Evolutionary conservation across 257 asterid species (phyloP).

Genomic region (Perilla frutescens): DNA sequence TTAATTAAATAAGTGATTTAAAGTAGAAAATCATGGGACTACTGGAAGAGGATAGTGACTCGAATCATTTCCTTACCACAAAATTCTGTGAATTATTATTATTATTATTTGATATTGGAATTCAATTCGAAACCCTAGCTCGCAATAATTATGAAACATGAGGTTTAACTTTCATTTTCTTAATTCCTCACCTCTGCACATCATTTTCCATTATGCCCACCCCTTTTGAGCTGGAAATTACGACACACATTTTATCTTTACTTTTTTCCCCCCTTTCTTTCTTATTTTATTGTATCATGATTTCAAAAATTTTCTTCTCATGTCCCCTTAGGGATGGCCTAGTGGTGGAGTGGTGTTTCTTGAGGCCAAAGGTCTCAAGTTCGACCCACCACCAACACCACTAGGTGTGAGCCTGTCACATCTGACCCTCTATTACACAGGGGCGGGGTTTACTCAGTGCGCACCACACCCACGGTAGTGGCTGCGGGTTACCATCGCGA

Average conservation of each 20-base stretch:
- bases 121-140: not conserved
- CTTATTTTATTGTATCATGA: not conserved
- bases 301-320: too few relatives aligned
- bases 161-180: conserved; percentile 31
- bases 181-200: not conserved
- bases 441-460: too few relatives aligned
- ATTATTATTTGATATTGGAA: not conserved
- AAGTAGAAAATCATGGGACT: conserved; percentile 30
- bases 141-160: conserved; percentile 9
- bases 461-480: too few relatives aligned
- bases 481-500: too few relatives aligned
- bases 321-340: too few relatives aligned
- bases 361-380: too few relatives aligned
- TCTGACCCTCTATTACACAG: too few relatives aligned
- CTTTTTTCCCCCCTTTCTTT: not conserved
- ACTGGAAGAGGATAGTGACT: conserved; percentile 31
- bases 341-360: too few relatives aligned
- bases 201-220: conserved; percentile 15
- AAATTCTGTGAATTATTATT: conserved; percentile 34
- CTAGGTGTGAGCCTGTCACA: too few relatives aligned
- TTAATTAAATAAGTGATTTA: not conserved
- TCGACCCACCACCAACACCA: too few relatives aligned
- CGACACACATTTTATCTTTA: not conserved
- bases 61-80: conserved; percentile 40
- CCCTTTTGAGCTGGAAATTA: conserved; percentile 24